These are phyloP conservation scores for Darksidea phi DNA, from an alignment of 495 filamentous ascomycete species.

Conservation along the genomic window DNA sequence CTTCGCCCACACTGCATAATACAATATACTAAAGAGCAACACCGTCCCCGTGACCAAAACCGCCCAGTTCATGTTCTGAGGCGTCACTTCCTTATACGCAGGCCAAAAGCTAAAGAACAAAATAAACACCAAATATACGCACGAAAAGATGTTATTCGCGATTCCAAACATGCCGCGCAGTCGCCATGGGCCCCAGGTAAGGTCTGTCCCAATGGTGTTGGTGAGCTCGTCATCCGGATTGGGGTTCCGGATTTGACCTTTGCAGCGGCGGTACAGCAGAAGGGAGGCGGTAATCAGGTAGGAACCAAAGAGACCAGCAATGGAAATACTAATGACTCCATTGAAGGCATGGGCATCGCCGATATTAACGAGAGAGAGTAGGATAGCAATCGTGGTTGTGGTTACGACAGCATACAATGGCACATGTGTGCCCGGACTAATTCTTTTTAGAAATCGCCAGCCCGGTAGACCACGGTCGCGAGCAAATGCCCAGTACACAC, in stretches of 20 bases:
- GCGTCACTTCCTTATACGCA: too few relatives aligned
- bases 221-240: background rate
- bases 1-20: too few relatives aligned
- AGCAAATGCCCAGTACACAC: constrained; percentile 36
- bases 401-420: constrained; percentile 53
- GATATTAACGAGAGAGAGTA: constrained; percentile 60
- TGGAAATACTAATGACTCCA: constrained; percentile 49
- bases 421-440: constrained; percentile 47
- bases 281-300: constrained; percentile 15
- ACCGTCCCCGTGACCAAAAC: too few relatives aligned
- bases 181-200: background rate
- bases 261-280: constrained; percentile 11
- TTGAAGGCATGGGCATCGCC: constrained; percentile 57
- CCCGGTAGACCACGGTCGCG: constrained; percentile 25
- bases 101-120: too few relatives aligned
- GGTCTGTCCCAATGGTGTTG: background rate
- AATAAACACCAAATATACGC: too few relatives aligned
- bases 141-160: background rate
- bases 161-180: background rate
- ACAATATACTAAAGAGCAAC: too few relatives aligned
- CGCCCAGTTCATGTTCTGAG: too few relatives aligned
- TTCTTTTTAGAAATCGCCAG: constrained; percentile 1
- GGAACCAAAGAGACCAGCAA: constrained; percentile 15
- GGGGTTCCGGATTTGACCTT: background rate
- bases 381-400: constrained; percentile 49